Evolutionary conservation across 768 basidiomycete species (phyloP).

Genomic region (Pulveroboletus sp.): DNA sequence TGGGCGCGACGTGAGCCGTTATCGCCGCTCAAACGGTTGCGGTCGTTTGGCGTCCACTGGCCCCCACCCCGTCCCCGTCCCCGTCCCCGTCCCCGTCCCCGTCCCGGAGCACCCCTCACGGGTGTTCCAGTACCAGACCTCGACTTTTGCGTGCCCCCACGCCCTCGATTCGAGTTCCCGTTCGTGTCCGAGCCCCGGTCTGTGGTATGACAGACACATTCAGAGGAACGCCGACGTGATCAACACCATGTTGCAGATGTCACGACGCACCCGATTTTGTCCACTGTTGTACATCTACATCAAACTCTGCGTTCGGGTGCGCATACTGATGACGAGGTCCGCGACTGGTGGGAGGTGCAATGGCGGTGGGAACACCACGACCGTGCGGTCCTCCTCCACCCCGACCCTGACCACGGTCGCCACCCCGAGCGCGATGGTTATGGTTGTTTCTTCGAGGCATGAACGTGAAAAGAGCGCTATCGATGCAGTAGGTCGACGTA

Average conservation of each 20-base stretch:
- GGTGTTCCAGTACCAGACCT: constrained; percentile 16
- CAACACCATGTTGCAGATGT: too few species aligned
- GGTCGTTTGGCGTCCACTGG: background rate
- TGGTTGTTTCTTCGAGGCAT: constrained; percentile 22
- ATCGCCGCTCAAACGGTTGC: background rate
- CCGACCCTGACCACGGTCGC: constrained; percentile 24
- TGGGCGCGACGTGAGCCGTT: background rate
- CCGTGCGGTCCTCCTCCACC: constrained; percentile 13
- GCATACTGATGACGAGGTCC: constrained; percentile 18
- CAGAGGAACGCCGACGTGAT: too few species aligned
- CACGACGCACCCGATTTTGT: constrained; percentile 13
- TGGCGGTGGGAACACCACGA: background rate
- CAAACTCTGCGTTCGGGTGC: constrained; percentile 18
- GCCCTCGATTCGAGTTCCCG: constrained; percentile 1
- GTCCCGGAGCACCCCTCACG: constrained; percentile 7
- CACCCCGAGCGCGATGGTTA: constrained; percentile 20
- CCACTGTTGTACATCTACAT: constrained; percentile 27
- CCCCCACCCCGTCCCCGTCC: constrained; percentile 13
- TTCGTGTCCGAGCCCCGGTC: too few species aligned
- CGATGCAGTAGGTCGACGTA: background rate
- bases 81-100: constrained; percentile 26
- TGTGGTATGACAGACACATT: too few species aligned
- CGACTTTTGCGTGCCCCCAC: background rate
- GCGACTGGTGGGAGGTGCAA: background rate
- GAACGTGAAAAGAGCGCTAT: background rate